These are phyloP conservation scores for Albophoma yamanashiensis DNA, from an alignment of 2,329 filamentous ascomycete species.

Conservation along the genomic window DNA sequence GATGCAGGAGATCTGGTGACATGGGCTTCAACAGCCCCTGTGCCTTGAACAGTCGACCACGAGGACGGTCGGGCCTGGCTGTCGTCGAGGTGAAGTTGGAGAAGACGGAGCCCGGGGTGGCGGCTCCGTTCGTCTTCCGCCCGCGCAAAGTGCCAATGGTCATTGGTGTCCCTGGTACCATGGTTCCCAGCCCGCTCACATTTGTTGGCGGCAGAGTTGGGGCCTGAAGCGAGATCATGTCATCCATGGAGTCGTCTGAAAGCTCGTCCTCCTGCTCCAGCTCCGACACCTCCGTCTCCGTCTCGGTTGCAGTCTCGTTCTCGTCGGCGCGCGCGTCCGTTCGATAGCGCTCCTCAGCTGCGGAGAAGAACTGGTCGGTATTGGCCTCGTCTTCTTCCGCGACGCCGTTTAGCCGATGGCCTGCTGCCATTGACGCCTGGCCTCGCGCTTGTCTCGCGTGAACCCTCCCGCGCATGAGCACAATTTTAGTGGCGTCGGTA, in stretches of 20 bases:
- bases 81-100: conserved; percentile 83
- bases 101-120: conserved; percentile 79
- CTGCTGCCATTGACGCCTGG: conserved; percentile 31
- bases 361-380: conserved; percentile 88
- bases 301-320: conserved; percentile 48
- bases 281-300: conserved; percentile 51
- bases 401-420: conserved; percentile 42
- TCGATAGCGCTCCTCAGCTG: conserved; percentile 66
- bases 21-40: conserved; percentile 65
- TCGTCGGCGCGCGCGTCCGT: conserved; percentile 49
- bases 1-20: conserved; percentile 70
- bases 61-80: conserved; percentile 58
- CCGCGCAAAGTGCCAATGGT: conserved; percentile 51
- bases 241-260: conserved; percentile 85
- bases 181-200: conserved; percentile 68
- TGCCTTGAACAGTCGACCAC: conserved; percentile 73
- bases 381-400: conserved; percentile 64
- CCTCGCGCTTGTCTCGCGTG: conserved; percentile 41
- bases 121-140: conserved; percentile 56
- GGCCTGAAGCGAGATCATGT: conserved; percentile 81
- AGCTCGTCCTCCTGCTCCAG: conserved; percentile 60
- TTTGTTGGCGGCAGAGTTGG: conserved; percentile 69
- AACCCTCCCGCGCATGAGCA: conserved; percentile 57
- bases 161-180: conserved; percentile 72
- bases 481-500: conserved; percentile 67